Percentiles rank a stretch among this genome's conserved stretches.
Conservation (phyloP, 805 yeast genomes). For the Metschnikowia gruessii region DNA sequence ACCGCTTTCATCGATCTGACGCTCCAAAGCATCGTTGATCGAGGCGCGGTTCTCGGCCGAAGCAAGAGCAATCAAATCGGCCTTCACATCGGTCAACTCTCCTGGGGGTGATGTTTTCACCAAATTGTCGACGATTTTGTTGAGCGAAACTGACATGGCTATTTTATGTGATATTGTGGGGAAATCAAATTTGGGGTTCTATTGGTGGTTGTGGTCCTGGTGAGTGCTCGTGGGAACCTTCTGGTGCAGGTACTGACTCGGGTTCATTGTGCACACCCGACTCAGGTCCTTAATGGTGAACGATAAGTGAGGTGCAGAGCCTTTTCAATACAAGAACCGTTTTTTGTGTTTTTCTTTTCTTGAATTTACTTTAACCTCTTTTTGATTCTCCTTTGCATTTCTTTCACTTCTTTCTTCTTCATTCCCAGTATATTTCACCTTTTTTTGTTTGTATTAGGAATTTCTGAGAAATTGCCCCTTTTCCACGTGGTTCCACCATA, state of each 20-base stretch:
- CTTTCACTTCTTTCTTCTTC: too few relatives aligned
- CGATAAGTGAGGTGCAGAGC: neutral
- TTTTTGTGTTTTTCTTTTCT: too few relatives aligned
- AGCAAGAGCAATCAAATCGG: constrained; percentile 27
- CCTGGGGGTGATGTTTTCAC: constrained; percentile 40
- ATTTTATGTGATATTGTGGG: too few relatives aligned
- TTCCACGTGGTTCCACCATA: too few relatives aligned
- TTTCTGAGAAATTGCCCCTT: too few relatives aligned
- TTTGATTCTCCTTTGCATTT: too few relatives aligned
- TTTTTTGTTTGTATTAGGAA: too few relatives aligned
- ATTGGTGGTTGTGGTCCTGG: neutral
- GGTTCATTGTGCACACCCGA: constrained; percentile 6
- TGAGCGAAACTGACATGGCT: constrained; percentile 25
- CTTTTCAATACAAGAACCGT: too few relatives aligned
- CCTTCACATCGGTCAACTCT: constrained; percentile 30
- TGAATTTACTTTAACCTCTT: too few relatives aligned
- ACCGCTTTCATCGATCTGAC: constrained; percentile 29
- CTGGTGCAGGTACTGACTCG: constrained; percentile 1
- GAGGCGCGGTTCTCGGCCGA: constrained; percentile 20
- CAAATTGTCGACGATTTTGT: constrained; percentile 28
- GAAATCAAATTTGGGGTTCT: too few relatives aligned
- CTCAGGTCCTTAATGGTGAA: neutral
- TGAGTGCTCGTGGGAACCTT: neutral
- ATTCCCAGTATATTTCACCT: too few relatives aligned
- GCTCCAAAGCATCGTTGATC: constrained; percentile 29